Conservation (phyloP, 306 rosid species). For the Vigna mungo region DNA sequence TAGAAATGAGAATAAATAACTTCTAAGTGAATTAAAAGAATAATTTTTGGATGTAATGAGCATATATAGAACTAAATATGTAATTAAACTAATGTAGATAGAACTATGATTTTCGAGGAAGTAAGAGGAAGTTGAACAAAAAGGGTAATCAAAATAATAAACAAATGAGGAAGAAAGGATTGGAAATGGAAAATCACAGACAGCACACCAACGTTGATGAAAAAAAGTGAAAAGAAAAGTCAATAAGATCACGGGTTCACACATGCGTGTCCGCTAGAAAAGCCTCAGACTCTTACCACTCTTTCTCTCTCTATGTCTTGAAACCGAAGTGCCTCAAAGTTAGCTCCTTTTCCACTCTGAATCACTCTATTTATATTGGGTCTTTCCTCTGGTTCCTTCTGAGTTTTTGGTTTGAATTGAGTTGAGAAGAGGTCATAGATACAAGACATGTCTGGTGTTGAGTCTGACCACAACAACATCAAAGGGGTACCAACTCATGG, state of each 20-base stretch:
- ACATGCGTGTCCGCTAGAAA: conserved; percentile 48
- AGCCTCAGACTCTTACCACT: conserved; percentile 30
- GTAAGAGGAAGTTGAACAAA: neutral
- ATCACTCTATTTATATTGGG: conserved; percentile 43
- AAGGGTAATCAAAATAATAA: neutral
- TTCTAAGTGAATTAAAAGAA: neutral
- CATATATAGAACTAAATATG: too few relatives aligned
- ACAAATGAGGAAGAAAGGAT: neutral
- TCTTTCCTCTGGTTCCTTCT: conserved; percentile 36
- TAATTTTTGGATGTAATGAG: neutral
- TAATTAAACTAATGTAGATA: neutral
- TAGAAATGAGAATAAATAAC: too few relatives aligned
- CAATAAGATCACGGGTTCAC: conserved; percentile 60
- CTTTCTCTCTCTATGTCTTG: neutral
- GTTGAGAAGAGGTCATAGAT: neutral
- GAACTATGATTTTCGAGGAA: neutral
- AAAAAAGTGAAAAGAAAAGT: conserved; percentile 40
- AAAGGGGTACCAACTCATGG: conserved; percentile 76
- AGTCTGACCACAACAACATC: conserved; percentile 56
- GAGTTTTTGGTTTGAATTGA: conserved; percentile 14
- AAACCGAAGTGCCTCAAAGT: conserved; percentile 42
- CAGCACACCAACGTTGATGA: conserved; percentile 45
- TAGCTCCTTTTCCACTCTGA: conserved; percentile 30
- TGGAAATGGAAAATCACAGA: conserved; percentile 40
- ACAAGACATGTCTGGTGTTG: conserved; percentile 50